Percentiles rank a stretch among this genome's conserved stretches.
Evolutionary conservation across 2,329 filamentous ascomycete species (phyloP).

Genomic region (Huntiella moniliformis): DNA sequence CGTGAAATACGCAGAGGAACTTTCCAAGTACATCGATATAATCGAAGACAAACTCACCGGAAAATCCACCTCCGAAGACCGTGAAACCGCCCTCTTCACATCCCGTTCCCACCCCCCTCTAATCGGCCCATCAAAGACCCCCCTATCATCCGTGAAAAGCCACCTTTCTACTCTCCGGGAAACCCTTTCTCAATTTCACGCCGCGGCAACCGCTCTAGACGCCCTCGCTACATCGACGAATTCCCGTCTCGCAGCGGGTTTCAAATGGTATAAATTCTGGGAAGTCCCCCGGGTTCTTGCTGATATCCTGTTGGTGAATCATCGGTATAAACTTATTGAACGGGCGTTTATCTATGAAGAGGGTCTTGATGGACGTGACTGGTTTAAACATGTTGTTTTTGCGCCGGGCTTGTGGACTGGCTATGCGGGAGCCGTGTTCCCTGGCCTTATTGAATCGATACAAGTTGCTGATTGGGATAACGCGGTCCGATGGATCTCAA

Average conservation of each 20-base stretch:
- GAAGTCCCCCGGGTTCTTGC: constrained; percentile 45
- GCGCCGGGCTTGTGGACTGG: constrained; percentile 84
- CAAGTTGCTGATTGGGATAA: constrained; percentile 38
- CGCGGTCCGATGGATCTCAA: constrained; percentile 38
- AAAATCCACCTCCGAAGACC: constrained; percentile 9
- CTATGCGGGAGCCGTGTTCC: constrained; percentile 57
- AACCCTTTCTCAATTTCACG: constrained; percentile 21
- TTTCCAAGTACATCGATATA: constrained; percentile 32
- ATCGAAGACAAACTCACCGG: constrained; percentile 29
- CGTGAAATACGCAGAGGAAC: constrained; percentile 40
- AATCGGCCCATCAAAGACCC: constrained; percentile 17
- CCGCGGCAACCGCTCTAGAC: constrained; percentile 27
- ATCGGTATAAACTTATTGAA: constrained; percentile 70
- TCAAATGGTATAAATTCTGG: constrained; percentile 67
- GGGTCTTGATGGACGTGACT: constrained; percentile 60
- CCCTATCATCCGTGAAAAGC: constrained; percentile 20
- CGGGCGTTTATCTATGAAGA: constrained; percentile 56
- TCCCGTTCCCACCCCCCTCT: constrained; percentile 14
- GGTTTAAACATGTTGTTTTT: constrained; percentile 94
- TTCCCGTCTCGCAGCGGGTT: constrained; percentile 27
- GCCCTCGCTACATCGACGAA: constrained; percentile 24
- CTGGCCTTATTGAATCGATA: constrained; percentile 43
- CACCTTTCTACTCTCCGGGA: constrained; percentile 23
- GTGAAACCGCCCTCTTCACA: constrained; percentile 14
- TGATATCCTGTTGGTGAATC: constrained; percentile 49